Percentiles rank a stretch among this genome's conserved stretches.
Evolutionary conservation across 2,329 filamentous ascomycete species (phyloP).

Genomic region (Scolecobasidium constrictum): DNA sequence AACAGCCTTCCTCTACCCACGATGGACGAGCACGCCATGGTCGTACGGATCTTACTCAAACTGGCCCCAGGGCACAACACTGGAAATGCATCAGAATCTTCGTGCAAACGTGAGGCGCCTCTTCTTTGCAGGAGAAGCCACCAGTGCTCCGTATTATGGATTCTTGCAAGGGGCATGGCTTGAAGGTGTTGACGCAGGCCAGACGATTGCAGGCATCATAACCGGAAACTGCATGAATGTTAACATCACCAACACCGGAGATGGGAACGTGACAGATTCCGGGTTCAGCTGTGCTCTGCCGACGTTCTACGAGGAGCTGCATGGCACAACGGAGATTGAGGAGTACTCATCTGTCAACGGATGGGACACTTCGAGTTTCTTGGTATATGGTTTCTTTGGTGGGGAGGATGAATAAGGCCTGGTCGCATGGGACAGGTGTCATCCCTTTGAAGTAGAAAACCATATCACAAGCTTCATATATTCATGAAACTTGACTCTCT

Average conservation of each 20-base stretch:
- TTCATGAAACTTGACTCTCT: no score
- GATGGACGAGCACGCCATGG: constrained; percentile 43
- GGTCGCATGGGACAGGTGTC: no score
- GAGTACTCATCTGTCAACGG: constrained; percentile 22
- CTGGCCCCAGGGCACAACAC: constrained; percentile 52
- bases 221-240: background rate
- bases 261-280: background rate
- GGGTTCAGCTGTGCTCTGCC: constrained; percentile 16
- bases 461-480: no score
- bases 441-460: no score
- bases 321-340: constrained; percentile 19
- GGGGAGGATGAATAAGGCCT: no score
- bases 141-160: constrained; percentile 52
- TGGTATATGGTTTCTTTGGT: no score
- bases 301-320: constrained; percentile 19
- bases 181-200: constrained; percentile 22
- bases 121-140: constrained; percentile 57
- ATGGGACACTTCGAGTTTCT: no score
- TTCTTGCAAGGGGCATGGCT: constrained; percentile 44
- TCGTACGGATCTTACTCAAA: constrained; percentile 54
- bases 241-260: no score
- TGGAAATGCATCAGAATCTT: constrained; percentile 57
- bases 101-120: constrained; percentile 51
- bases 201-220: constrained; percentile 18
- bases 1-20: constrained; percentile 48